Evolutionary conservation across 495 filamentous ascomycete species (phyloP), one percentile per base, ranked within the genome.

Genomic region (Paragyromitra xinjiangensis): DNA sequence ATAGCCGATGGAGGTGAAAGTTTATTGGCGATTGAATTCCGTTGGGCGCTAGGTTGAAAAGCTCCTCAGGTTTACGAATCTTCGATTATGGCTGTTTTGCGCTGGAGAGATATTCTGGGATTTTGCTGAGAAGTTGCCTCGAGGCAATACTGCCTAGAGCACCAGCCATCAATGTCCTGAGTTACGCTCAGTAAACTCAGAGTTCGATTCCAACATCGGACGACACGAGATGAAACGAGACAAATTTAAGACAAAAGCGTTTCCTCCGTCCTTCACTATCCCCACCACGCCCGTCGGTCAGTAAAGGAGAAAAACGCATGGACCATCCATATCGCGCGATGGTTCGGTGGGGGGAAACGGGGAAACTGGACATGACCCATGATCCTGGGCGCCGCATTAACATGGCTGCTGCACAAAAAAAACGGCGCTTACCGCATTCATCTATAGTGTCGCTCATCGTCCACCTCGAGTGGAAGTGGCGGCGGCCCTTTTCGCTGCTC

Each of bases 281-380:
- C 48, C 53, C 51, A 59, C 56, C 68, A 71, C 19, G 53, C 55
- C 51, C 34, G 11, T 44, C 50, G 50, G 69, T 37, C 34, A 62
- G 45, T 19, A 53, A 64, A 64, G 51, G 39, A 56, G 72, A 65
- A 74, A 64, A 66, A 63, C 77, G 77, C 74, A 79, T 79, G 75
- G 77, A 79, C 77, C 76, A 72, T 78, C 77, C 77, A 72, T 37
- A 79, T 79, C 66, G 77, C 75, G 77, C 74, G 68, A 66, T 77
- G 58, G 9, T 70, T 75, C 26, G 56, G 24, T 69, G 66, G 55
- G 64, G 34, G 51, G 29, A 34, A 50, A 51, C 39, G 40, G 37
- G 62, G 24, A 29, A 71, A 12, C 16, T 45, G 42, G 34, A 16
- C 37, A 37, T 51, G 44, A 65, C 62, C 73, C 37, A 66, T 77